Conservation (phyloP, 2,329 filamentous ascomycete genomes). For the Arthrobotrys musiformis region DNA sequence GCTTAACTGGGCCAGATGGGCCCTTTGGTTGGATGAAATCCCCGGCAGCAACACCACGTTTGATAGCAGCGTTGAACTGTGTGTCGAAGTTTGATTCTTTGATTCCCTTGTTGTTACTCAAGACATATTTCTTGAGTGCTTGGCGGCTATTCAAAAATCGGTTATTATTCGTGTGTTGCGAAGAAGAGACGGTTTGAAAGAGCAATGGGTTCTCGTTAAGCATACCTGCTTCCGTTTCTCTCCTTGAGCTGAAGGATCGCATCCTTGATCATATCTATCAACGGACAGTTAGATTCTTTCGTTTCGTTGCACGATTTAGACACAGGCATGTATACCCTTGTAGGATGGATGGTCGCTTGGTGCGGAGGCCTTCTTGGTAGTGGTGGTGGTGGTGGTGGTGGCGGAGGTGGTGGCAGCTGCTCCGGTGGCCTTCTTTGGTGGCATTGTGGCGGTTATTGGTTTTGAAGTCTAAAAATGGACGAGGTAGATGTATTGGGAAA, state of each 20-base stretch:
- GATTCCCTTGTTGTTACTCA: constrained; percentile 54
- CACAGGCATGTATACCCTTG: constrained; percentile 27
- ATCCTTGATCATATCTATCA: constrained; percentile 54
- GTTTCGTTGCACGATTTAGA: background rate
- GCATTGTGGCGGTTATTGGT: constrained; percentile 33
- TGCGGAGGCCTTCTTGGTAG: constrained; percentile 45
- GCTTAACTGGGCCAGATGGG: constrained; percentile 49
- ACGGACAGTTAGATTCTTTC: background rate
- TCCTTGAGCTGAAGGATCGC: constrained; percentile 52
- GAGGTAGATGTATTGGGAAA: background rate
- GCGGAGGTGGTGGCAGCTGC: background rate
- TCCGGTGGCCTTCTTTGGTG: constrained; percentile 54
- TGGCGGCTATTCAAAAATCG: constrained; percentile 18
- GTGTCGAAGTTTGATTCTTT: constrained; percentile 51
- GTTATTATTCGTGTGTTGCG: no score
- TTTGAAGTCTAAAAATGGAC: background rate
- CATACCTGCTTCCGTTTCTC: constrained; percentile 53
- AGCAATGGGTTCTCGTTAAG: background rate
- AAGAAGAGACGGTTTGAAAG: background rate
- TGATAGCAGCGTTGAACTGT: constrained; percentile 48
- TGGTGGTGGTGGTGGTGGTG: background rate
- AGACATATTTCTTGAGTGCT: constrained; percentile 53
- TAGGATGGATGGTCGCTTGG: constrained; percentile 47
- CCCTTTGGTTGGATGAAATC: constrained; percentile 54
- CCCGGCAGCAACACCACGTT: constrained; percentile 33